Conservation (phyloP, 2,329 filamentous ascomycete genomes). For the Verticillium nubilum region DNA sequence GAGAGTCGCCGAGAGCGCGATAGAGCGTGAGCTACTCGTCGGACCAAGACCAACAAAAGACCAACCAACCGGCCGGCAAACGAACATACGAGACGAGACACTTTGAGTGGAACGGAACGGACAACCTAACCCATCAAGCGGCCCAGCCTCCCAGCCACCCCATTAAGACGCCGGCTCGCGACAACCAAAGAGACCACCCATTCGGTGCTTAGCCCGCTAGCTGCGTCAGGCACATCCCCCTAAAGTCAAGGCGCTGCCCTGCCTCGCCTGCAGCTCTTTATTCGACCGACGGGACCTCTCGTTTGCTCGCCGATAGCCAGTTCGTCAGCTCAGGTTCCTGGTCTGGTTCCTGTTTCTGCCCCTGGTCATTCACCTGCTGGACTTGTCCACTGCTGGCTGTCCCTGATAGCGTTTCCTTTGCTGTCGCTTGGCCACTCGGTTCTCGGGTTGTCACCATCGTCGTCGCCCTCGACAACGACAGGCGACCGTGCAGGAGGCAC, state of each 20-base stretch:
- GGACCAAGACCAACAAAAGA: background rate
- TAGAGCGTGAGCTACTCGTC: background rate
- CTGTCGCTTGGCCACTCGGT: background rate
- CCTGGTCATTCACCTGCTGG: background rate
- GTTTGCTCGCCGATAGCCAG: background rate
- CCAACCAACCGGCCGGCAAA: background rate
- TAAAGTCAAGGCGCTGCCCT: background rate
- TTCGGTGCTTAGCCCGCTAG: background rate
- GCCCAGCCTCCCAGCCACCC: background rate
- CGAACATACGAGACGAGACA: background rate
- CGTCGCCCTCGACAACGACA: background rate
- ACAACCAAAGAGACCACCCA: background rate
- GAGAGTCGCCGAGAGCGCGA: background rate
- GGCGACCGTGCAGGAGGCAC: background rate
- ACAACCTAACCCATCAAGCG: background rate
- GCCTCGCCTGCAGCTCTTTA: background rate
- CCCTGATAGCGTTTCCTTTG: background rate
- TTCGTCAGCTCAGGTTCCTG: background rate
- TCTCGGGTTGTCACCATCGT: background rate
- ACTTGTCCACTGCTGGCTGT: background rate
- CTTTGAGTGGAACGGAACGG: background rate
- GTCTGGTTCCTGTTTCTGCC: background rate
- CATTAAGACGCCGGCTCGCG: background rate
- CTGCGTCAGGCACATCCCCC: background rate
- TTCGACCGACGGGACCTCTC: background rate